These are phyloP conservation scores for Aspergillus ruber DNA, from an alignment of 2,329 filamentous ascomycete genomes.

Conservation along the genomic window DNA sequence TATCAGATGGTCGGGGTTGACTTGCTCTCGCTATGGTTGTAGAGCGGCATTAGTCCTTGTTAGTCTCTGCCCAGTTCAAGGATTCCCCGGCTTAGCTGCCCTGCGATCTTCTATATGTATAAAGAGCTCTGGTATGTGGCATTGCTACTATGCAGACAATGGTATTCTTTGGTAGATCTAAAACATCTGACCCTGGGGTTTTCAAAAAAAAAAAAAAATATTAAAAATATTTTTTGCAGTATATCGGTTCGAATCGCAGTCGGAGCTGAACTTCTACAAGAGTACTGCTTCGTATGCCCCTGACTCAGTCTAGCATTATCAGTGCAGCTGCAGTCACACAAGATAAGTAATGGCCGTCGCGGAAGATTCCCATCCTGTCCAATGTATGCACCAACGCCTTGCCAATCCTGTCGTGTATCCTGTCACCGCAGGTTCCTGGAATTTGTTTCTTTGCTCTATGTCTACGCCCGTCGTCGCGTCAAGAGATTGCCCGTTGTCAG, in stretches of 20 bases:
- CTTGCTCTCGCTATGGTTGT: not conserved
- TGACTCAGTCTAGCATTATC: not conserved
- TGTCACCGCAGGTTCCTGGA: not conserved
- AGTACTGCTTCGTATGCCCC: not conserved
- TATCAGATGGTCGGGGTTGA: not conserved
- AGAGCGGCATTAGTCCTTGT: too few species aligned
- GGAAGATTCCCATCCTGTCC: not conserved
- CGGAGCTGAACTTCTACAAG: too few species aligned
- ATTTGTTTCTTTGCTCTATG: constrained; percentile 5
- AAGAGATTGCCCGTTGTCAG: constrained; percentile 77
- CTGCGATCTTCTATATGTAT: too few species aligned
- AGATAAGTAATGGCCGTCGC: not conserved
- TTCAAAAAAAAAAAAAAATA: too few species aligned
- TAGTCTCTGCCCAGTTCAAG: too few species aligned
- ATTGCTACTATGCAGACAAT: not conserved
- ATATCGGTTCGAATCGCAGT: too few species aligned
- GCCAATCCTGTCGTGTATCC: not conserved
- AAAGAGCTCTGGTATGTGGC: too few species aligned
- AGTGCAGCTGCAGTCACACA: not conserved
- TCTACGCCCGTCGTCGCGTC: constrained; percentile 34
- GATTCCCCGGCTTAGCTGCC: too few species aligned
- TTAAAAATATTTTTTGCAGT: too few species aligned
- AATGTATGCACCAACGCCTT: constrained; percentile 9
- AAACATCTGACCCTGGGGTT: too few species aligned
- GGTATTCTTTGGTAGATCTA: not conserved